A percentile compares a stretch with the other conserved stretches of the same genome.
Conservation (phyloP, 2,329 filamentous ascomycete genomes). For the Fusarium avenaceum region DNA sequence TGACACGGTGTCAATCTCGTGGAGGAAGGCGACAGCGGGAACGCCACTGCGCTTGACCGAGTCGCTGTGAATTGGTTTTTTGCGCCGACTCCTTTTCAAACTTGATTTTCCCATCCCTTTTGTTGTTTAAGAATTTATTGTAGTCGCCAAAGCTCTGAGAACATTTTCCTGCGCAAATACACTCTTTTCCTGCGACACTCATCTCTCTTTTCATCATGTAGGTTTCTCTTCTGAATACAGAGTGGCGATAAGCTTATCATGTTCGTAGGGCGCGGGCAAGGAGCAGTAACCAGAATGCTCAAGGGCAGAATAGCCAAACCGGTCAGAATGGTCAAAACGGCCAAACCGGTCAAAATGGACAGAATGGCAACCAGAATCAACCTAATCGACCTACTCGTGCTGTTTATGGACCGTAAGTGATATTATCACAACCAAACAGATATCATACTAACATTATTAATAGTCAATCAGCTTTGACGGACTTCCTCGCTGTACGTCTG, state of each 20-base stretch:
- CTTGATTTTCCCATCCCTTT: slow-evolving; percentile 19
- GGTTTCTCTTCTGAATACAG: slow-evolving; percentile 3
- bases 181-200: not conserved
- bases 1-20: slow-evolving; percentile 54
- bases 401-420: slow-evolving; percentile 57
- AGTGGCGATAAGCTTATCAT: slow-evolving; percentile 33
- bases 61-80: slow-evolving; percentile 26
- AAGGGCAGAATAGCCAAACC: slow-evolving; percentile 16
- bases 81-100: slow-evolving; percentile 38
- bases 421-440: not conserved
- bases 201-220: slow-evolving; percentile 27
- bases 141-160: slow-evolving; percentile 22
- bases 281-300: slow-evolving; percentile 32
- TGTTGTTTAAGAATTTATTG: not conserved
- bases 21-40: slow-evolving; percentile 17
- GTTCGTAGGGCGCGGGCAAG: slow-evolving; percentile 40
- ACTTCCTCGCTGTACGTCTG: slow-evolving; percentile 63
- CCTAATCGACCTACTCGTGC: slow-evolving; percentile 49
- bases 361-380: slow-evolving; percentile 31
- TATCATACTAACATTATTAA: slow-evolving; percentile 5
- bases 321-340: slow-evolving; percentile 24
- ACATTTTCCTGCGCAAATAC: slow-evolving; percentile 4
- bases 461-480: slow-evolving; percentile 66
- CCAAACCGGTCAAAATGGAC: slow-evolving; percentile 26
- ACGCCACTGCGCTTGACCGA: slow-evolving; percentile 42